These are phyloP conservation scores for Lentinula aciculospora DNA, from an alignment of 768 basidiomycete species.

Conservation along the genomic window DNA sequence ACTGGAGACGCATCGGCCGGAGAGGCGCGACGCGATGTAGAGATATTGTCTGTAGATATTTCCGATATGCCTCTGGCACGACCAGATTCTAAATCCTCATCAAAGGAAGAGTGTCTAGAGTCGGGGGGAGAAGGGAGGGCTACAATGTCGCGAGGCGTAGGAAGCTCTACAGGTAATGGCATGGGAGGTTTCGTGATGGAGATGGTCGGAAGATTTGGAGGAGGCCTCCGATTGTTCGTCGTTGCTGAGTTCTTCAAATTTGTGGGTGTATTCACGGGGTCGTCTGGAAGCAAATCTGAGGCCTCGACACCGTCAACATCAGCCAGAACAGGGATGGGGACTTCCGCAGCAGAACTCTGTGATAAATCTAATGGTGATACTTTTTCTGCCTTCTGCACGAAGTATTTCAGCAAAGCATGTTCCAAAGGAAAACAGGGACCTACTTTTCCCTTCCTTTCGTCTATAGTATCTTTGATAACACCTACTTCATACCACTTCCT, in stretches of 20 bases:
- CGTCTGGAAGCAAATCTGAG: not conserved
- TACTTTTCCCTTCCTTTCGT: conserved; percentile 48
- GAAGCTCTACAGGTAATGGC: conserved; percentile 65
- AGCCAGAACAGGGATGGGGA: conserved; percentile 59
- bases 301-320: conserved; percentile 25
- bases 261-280: conserved; percentile 26
- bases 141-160: conserved; percentile 56
- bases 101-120: conserved; percentile 36
- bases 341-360: conserved; percentile 45
- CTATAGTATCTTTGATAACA: conserved; percentile 46
- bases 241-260: conserved; percentile 12
- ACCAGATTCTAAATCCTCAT: conserved; percentile 48
- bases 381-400: not conserved
- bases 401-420: not conserved
- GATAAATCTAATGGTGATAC: conserved; percentile 19
- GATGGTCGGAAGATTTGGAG: conserved; percentile 41
- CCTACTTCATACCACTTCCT: conserved; percentile 84
- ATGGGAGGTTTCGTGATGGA: conserved; percentile 67
- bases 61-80: conserved; percentile 25
- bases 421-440: conserved; percentile 12
- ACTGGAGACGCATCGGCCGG: not conserved
- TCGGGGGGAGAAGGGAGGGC: conserved; percentile 38
- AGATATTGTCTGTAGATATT: conserved; percentile 12
- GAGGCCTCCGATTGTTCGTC: conserved; percentile 14
- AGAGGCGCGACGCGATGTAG: conserved; percentile 8